phyloP scores from a whole-genome alignment of 2,329 filamentous ascomycete species.

The Pseudonectria buxi region DNA sequence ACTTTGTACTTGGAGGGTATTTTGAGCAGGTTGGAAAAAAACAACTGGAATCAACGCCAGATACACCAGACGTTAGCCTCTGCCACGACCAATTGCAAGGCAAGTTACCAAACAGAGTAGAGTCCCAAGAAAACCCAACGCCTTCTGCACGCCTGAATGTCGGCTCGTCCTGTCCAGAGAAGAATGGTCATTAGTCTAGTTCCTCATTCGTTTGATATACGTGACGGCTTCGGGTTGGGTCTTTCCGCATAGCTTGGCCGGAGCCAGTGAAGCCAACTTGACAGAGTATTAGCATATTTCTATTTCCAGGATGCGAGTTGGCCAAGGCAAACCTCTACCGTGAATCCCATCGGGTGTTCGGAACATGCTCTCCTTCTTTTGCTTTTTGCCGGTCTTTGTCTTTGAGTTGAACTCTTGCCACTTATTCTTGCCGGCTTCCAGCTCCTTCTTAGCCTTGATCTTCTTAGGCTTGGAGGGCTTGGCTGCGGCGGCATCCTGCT shows the following conservation, averaged over 20 bases:
- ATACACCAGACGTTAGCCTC: constrained; percentile 36
- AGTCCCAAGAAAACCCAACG: constrained; percentile 19
- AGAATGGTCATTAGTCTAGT: constrained; percentile 49
- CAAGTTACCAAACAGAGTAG: constrained; percentile 31
- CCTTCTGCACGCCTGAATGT: constrained; percentile 14
- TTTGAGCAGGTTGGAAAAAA: constrained; percentile 8
- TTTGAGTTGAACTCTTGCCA: constrained; percentile 92
- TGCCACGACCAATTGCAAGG: constrained; percentile 27
- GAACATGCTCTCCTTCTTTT: constrained; percentile 95
- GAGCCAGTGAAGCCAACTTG: constrained; percentile 94
- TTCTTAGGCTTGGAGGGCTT: constrained; percentile 80
- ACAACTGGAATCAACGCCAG: constrained; percentile 19
- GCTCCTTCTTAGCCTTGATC: constrained; percentile 82
- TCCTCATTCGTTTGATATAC: constrained; percentile 76
- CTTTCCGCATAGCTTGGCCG: constrained; percentile 92
- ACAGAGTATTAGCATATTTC: constrained; percentile 11
- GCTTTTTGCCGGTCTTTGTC: constrained; percentile 57
- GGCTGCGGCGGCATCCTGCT: constrained; percentile 56
- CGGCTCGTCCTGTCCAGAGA: constrained; percentile 20
- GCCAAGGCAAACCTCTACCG: constrained; percentile 64
- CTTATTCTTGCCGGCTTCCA: constrained; percentile 84
- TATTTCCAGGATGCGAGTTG: background rate
- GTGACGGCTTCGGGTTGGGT: constrained; percentile 72
- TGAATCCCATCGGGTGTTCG: constrained; percentile 80
- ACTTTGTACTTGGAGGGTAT: constrained; percentile 12